These are phyloP conservation scores for Obba rivulosa DNA, from an alignment of 768 basidiomycete genomes.

Conservation along the genomic window DNA sequence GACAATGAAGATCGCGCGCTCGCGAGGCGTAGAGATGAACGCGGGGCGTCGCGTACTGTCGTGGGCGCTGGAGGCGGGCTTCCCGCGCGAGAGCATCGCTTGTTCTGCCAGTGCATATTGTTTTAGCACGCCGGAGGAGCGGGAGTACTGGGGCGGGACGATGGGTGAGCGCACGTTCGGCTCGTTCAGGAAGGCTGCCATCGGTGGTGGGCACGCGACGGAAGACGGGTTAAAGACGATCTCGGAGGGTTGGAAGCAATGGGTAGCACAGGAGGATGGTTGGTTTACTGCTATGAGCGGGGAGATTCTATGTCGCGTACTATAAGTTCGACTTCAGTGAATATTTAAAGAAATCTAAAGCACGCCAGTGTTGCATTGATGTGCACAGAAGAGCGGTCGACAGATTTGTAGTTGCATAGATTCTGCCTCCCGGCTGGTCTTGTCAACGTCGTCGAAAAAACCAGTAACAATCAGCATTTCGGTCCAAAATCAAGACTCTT, in stretches of 20 bases:
- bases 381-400: no score
- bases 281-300: slow-evolving; percentile 14
- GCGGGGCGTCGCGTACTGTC: slow-evolving; percentile 32
- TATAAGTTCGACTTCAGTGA: not conserved
- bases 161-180: slow-evolving; percentile 32
- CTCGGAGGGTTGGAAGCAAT: slow-evolving; percentile 8
- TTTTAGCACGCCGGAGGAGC: slow-evolving; percentile 30
- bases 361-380: no score
- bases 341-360: no score
- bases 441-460: no score
- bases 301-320: slow-evolving; percentile 6
- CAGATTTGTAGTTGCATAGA: no score
- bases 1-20: slow-evolving; percentile 27
- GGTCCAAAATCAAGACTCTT: no score
- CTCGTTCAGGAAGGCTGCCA: no score
- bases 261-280: slow-evolving; percentile 14
- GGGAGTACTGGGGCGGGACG: slow-evolving; percentile 31
- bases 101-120: slow-evolving; percentile 31
- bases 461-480: no score
- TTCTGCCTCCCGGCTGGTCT: no score
- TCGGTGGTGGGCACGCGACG: slow-evolving; percentile 15
- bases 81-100: slow-evolving; percentile 22
- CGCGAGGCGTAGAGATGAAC: slow-evolving; percentile 34
- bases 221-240: slow-evolving; percentile 7
- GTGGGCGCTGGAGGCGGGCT: slow-evolving; percentile 36